These are phyloP conservation scores for Petasospora rhodanensis DNA, from an alignment of 1,139 yeast species.

Conservation along the genomic window DNA sequence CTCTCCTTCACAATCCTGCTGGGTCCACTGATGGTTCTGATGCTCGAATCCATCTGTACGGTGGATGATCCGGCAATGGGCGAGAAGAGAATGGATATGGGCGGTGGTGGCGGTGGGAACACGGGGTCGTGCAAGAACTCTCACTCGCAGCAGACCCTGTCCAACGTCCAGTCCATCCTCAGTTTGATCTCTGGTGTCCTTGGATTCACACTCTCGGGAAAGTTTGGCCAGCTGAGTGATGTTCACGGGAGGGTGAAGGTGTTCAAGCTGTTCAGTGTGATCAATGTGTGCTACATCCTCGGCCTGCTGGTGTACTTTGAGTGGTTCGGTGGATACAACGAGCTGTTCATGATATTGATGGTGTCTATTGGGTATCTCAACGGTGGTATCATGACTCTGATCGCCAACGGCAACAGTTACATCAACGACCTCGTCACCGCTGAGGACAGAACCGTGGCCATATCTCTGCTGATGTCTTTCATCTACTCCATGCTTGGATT, in stretches of 20 bases:
- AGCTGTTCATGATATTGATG: slow-evolving; percentile 7
- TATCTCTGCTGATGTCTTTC: slow-evolving; percentile 48
- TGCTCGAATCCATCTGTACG: slow-evolving; percentile 14
- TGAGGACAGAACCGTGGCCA: slow-evolving; percentile 41
- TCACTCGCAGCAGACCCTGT: slow-evolving; percentile 16
- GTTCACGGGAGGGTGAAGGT: slow-evolving; percentile 23
- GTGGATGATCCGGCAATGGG: not conserved
- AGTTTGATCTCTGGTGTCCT: slow-evolving; percentile 21
- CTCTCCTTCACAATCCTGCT: slow-evolving; percentile 13
- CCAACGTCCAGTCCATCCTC: slow-evolving; percentile 19
- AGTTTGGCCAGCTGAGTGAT: slow-evolving; percentile 25
- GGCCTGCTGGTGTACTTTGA: slow-evolving; percentile 15
- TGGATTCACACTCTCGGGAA: slow-evolving; percentile 23
- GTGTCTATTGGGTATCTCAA: slow-evolving; percentile 25
- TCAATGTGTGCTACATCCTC: slow-evolving; percentile 14
- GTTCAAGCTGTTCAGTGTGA: slow-evolving; percentile 17
- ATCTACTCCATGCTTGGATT: slow-evolving; percentile 47
- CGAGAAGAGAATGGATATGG: slow-evolving; percentile 16
- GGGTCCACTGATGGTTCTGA: slow-evolving; percentile 16
- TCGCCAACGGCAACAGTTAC: slow-evolving; percentile 50
- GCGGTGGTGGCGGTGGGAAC: slow-evolving; percentile 3
- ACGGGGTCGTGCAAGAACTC: slow-evolving; percentile 3
- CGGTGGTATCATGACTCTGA: slow-evolving; percentile 47
- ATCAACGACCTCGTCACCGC: slow-evolving; percentile 52
- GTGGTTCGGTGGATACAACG: slow-evolving; percentile 8